These are phyloP conservation scores for Novymonas esmeraldas DNA, from an alignment of 208 protist genomes.

Conservation along the genomic window DNA sequence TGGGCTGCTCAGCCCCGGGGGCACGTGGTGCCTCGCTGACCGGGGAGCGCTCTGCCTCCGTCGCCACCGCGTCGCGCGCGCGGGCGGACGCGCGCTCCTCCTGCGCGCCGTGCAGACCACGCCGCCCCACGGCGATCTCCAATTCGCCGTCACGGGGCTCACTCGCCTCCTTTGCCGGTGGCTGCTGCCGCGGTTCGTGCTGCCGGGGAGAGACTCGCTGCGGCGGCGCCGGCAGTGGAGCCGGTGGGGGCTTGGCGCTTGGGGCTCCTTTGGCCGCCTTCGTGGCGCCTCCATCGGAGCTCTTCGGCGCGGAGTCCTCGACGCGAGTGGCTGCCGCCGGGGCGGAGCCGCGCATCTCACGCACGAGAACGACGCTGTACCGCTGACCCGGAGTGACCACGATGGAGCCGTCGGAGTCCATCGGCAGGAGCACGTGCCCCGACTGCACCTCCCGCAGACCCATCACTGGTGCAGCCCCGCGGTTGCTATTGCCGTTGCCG, in stretches of 20 bases:
- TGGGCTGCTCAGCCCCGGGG: constrained; percentile 1
- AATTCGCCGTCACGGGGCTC: not conserved
- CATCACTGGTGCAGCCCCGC: constrained; percentile 30
- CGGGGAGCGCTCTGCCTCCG: not conserved
- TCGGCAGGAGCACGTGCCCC: constrained; percentile 61
- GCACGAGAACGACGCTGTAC: constrained; percentile 59
- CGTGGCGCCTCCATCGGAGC: constrained; percentile 2
- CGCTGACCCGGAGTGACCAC: constrained; percentile 55
- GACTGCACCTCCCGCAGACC: constrained; percentile 51
- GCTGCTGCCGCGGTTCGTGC: constrained; percentile 13
- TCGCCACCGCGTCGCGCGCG: constrained; percentile 16
- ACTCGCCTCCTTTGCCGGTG: constrained; percentile 10
- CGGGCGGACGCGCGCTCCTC: constrained; percentile 17
- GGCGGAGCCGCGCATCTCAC: constrained; percentile 8
- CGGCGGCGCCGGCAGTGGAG: not conserved
- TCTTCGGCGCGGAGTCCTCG: no score
- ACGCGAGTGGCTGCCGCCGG: not conserved
- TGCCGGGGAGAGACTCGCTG: not conserved
- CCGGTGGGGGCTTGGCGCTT: not conserved
- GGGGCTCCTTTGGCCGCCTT: constrained; percentile 18
- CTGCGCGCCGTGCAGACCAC: not conserved
- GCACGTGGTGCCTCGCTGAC: not conserved
- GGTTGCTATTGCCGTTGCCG: constrained; percentile 21
- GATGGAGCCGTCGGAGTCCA: constrained; percentile 72
- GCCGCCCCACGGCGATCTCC: not conserved